Conservation (phyloP, 2,329 filamentous ascomycete species). For the Sarocladiaceae sp. region DNA sequence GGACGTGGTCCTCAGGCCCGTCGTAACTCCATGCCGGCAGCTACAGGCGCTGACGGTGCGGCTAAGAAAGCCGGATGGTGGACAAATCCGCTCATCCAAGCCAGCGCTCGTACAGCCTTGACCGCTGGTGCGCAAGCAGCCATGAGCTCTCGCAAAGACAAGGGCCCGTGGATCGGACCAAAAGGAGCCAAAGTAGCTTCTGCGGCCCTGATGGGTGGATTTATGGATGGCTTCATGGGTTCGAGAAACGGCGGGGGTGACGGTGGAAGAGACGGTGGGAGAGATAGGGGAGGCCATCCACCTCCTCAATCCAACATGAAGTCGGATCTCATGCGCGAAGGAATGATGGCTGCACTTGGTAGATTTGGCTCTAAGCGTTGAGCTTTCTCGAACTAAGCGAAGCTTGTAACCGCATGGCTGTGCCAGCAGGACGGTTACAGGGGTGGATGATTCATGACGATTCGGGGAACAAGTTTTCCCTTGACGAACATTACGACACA, state of each 20-base stretch:
- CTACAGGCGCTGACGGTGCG: slow-evolving; percentile 12
- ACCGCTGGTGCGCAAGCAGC: slow-evolving; percentile 45
- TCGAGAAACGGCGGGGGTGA: slow-evolving; percentile 26
- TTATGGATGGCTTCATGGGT: slow-evolving; percentile 42
- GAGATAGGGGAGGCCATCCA: not conserved
- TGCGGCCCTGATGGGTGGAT: slow-evolving; percentile 43
- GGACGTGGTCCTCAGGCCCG: slow-evolving; percentile 15
- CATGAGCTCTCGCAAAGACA: slow-evolving; percentile 40
- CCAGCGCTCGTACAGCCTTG: slow-evolving; percentile 42
- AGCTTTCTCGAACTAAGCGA: too few species aligned
- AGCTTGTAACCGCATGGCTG: too few species aligned
- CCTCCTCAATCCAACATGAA: slow-evolving; percentile 8
- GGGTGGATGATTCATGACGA: not conserved
- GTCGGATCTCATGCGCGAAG: slow-evolving; percentile 6
- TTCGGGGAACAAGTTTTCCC: too few species aligned
- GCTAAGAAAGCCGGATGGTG: slow-evolving; percentile 24
- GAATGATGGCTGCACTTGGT: slow-evolving; percentile 5
- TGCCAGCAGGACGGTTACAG: too few species aligned
- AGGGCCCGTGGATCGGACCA: slow-evolving; percentile 41
- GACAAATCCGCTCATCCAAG: slow-evolving; percentile 32
- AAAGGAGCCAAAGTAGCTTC: slow-evolving; percentile 46
- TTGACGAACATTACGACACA: too few species aligned
- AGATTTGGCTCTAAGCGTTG: not conserved
- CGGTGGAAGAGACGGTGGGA: not conserved
- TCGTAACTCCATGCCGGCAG: slow-evolving; percentile 30